Percentiles rank a stretch among this genome's conserved stretches.
phyloP scores from a whole-genome alignment of 2,329 filamentous ascomycete species.

The Aspergillus hiratsukae region DNA sequence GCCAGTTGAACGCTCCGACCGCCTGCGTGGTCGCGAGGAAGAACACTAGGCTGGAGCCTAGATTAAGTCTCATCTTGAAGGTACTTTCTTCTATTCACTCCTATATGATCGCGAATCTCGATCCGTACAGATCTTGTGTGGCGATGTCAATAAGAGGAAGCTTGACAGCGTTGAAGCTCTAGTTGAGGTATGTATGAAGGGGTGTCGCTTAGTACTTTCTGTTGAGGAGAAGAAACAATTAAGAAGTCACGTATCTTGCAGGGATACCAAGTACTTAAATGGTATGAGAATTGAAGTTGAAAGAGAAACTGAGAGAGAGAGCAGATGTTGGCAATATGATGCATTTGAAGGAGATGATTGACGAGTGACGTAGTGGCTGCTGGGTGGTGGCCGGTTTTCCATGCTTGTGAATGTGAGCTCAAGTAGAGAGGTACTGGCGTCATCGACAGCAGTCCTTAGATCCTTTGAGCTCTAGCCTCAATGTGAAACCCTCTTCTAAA shows the following conservation, averaged over 20 bases:
- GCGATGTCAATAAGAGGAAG: neutral
- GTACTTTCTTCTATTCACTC: neutral
- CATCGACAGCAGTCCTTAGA: slow-evolving; percentile 16
- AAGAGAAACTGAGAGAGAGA: slow-evolving; percentile 1
- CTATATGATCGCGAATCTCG: neutral
- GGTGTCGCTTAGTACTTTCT: neutral
- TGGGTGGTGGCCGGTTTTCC: neutral
- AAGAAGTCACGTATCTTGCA: neutral
- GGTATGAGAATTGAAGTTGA: neutral
- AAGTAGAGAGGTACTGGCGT: slow-evolving; percentile 25
- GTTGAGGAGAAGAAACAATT: neutral
- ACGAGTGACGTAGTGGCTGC: slow-evolving; percentile 31
- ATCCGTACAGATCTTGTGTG: neutral
- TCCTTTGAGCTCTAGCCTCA: slow-evolving; percentile 2
- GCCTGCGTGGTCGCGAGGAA: slow-evolving; percentile 64
- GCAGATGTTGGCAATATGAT: slow-evolving; percentile 2
- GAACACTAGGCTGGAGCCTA: slow-evolving; percentile 65
- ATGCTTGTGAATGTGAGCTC: neutral
- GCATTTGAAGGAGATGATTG: slow-evolving; percentile 21
- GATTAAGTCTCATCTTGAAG: slow-evolving; percentile 70
- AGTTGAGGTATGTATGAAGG: neutral
- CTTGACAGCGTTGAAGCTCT: neutral
- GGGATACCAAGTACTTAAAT: neutral
- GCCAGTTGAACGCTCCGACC: slow-evolving; percentile 74
- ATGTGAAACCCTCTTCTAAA: neutral